Evolutionary conservation across 257 asterid species (phyloP).

Genomic region (Nicotiana undulata): DNA sequence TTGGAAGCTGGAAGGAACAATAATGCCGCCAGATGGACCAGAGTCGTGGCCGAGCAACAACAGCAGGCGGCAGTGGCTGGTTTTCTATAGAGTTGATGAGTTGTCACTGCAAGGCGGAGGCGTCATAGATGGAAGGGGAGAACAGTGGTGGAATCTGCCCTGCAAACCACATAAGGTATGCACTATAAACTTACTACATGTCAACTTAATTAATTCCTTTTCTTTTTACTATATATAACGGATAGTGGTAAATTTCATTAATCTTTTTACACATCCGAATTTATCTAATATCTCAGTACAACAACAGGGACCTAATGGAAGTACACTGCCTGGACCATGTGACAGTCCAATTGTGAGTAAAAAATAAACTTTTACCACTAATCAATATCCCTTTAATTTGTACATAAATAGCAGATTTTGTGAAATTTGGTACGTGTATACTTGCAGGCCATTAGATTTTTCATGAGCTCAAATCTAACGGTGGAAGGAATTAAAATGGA

Average conservation of each 20-base stretch:
- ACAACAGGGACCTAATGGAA: slow-evolving; percentile 37
- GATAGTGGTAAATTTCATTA: neutral
- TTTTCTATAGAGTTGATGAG: slow-evolving; percentile 40
- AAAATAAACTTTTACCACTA: neutral
- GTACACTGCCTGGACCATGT: slow-evolving; percentile 37
- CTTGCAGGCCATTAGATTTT: slow-evolving; percentile 53
- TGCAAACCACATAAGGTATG: slow-evolving; percentile 64
- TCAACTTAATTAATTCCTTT: neutral
- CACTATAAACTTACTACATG: neutral
- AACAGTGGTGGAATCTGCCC: slow-evolving; percentile 56
- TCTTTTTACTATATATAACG: neutral
- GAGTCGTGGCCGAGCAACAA: slow-evolving; percentile 40
- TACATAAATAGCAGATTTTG: neutral
- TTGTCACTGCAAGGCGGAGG: slow-evolving; percentile 49
- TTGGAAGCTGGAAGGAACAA: slow-evolving; percentile 43
- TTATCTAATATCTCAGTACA: neutral
- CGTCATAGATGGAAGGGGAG: slow-evolving; percentile 47
- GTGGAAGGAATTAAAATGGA: slow-evolving; percentile 42
- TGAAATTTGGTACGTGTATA: neutral
- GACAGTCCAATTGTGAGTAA: slow-evolving; percentile 63
- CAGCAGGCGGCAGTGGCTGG: slow-evolving; percentile 58
- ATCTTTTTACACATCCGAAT: neutral
- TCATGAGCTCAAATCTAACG: slow-evolving; percentile 52
- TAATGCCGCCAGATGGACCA: slow-evolving; percentile 59
- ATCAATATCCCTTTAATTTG: neutral